A percentile compares a stretch with the other conserved stretches of the same genome.
Evolutionary conservation across 1,139 yeast genomes (phyloP).

Genomic region (Pichia terricola): DNA sequence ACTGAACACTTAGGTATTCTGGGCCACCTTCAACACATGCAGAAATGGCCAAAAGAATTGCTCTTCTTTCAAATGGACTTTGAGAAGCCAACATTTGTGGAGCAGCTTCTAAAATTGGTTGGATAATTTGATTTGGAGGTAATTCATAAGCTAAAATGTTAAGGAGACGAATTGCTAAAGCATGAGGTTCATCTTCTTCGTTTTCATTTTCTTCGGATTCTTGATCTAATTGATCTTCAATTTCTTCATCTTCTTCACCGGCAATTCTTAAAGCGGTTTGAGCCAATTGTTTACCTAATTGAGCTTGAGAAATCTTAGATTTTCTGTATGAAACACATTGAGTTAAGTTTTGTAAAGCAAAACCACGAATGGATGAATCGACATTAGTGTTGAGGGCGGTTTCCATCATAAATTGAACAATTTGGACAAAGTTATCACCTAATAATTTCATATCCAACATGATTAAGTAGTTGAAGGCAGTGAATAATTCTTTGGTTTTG

Average conservation of each 20-base stretch:
- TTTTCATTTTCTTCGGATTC: slow-evolving; percentile 89
- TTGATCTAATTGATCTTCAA: slow-evolving; percentile 64
- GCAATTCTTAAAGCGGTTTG: slow-evolving; percentile 68
- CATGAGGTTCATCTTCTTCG: slow-evolving; percentile 76
- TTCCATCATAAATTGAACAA: slow-evolving; percentile 67
- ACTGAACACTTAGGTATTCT: slow-evolving; percentile 72
- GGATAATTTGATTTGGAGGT: slow-evolving; percentile 88
- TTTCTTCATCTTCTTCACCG: slow-evolving; percentile 69
- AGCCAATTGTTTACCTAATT: slow-evolving; percentile 75
- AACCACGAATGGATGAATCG: slow-evolving; percentile 75
- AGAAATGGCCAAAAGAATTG: slow-evolving; percentile 74
- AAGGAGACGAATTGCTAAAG: slow-evolving; percentile 72
- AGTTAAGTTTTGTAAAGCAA: slow-evolving; percentile 77
- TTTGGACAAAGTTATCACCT: slow-evolving; percentile 63
- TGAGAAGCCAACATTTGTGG: slow-evolving; percentile 54
- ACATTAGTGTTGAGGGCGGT: slow-evolving; percentile 57
- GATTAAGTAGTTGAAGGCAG: slow-evolving; percentile 73
- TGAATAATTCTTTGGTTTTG: slow-evolving; percentile 68
- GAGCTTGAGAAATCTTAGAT: slow-evolving; percentile 52
- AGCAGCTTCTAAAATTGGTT: slow-evolving; percentile 64
- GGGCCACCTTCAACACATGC: slow-evolving; percentile 91
- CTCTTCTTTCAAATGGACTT: slow-evolving; percentile 75
- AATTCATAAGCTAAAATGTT: slow-evolving; percentile 72
- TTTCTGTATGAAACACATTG: slow-evolving; percentile 67
- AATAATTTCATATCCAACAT: slow-evolving; percentile 68